Base-by-base conservation (phyloP, 495 filamentous ascomycete genomes). In the Tetracladium marchalianum region DNA sequence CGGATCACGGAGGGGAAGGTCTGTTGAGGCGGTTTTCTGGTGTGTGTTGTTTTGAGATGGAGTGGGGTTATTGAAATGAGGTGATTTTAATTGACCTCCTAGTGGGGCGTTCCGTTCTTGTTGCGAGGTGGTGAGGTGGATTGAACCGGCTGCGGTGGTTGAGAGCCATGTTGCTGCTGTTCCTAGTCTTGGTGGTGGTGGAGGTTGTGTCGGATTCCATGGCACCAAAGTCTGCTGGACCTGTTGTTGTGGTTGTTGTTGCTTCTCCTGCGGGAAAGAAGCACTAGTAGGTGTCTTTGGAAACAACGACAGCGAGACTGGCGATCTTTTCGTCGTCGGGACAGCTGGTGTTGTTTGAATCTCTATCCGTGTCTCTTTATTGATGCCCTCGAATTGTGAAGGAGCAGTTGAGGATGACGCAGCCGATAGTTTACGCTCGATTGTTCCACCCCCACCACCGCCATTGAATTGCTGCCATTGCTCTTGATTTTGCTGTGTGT, bases 121-220 rank as follows among this genome's bases (percentile, higher is more conserved):
- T 11, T 52, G 22, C 22, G 22, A 48, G 10, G 37, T 44, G 13
- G 55, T 51, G 5, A 58, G 39, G 6, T 45, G 45, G 34, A 58
- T 58, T 1, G 55, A 44, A 16, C 55, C 55, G 41, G 54, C 52
- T 32, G 55, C 48, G 8, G 55, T 54, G n/a, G 54, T 51, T 45
- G 43, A 54, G 2, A 58, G 43, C 51, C 47, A 54, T 18, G 47
- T n/a, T n/a, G n/a, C n/a, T n/a, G n/a, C n/a, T n/a, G n/a, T 40
- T 34, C 40, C 43, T 19, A 58, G 18, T 3, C 41, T 51, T 17
- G 55, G 51, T 11, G 49, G 32, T 41, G 44, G 43, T 4, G 55
- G 55, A 12, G 52, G 51, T 13, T 50, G 46, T 12, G 37, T 18
- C 17, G 55, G 55, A 42, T 58, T 50, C 55, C 55, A 58, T 10